Base-by-base conservation (phyloP, 2,329 filamentous ascomycete species). In the Monilinia laxa region DNA sequence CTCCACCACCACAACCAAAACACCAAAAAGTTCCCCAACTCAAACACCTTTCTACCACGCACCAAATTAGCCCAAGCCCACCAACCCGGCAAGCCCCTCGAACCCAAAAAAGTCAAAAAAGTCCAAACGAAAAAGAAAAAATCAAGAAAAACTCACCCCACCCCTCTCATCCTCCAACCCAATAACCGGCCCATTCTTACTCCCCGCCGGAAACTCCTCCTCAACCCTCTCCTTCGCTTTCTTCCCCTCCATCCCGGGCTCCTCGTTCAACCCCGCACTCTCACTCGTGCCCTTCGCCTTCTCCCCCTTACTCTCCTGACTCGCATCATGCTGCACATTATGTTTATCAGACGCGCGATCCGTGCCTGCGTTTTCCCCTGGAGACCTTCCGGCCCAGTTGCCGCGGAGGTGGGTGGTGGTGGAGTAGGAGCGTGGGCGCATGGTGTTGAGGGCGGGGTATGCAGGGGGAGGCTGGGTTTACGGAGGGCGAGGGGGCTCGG, bases 141-240 rank as follows among this genome's bases (percentile, higher is more conserved):
- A n/a, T 3, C 31, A 40, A n/a, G 35, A 20, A 31, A 25, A 31
- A 55, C 65, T 66, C 42, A 66, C 65, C 18, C 40, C 49, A 40
- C 58, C 65, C 58, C 65, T 63, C 57, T 63, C 65, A 57, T 63
- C 59, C 65, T 66, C 56, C 58, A 66, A 57, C 18, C 59, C 64
- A 52, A 65, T 66, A 51, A 62, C 16, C 10, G 53, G 45, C 0
- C 59, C 65, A 12, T 4, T 9, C 51, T 64, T 56, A 12, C 35
- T 31, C 1, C 35, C 64, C 38, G 52, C 11, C 3, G 64, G 64
- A 65, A 60, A 54, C 59, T 63, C 52, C 20, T 52, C 45, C 53
- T 52, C 31, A 2, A 59, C 38, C 52, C 51, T 57, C 54, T 23
- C 55, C 53, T 59, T 59, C 42, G 1, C 53, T 5, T 49, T 31